These are phyloP conservation scores for Willaertia magna DNA, from an alignment of 208 protist genomes.

Conservation along the genomic window DNA sequence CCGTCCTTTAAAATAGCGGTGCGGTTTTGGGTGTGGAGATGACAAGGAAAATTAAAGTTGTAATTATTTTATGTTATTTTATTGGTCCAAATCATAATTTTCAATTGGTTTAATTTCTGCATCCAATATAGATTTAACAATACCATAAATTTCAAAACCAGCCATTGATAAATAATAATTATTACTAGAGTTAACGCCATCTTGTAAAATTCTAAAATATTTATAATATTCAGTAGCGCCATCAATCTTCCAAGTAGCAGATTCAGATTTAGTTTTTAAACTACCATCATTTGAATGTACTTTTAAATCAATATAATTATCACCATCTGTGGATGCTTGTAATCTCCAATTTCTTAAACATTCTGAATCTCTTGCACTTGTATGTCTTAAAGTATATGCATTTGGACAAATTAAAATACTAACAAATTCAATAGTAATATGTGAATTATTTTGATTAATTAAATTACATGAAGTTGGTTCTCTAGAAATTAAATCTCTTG, in stretches of 20 bases:
- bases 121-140: background rate
- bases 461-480: background rate
- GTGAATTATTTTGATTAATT: background rate
- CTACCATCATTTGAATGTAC: background rate
- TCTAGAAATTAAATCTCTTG: background rate
- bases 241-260: background rate
- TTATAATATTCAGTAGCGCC: background rate
- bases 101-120: too few species aligned
- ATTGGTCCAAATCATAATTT: too few species aligned
- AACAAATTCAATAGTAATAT: background rate
- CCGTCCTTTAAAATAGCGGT: too few species aligned
- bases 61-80: too few species aligned
- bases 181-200: background rate
- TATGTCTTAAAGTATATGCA: background rate
- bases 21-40: too few species aligned
- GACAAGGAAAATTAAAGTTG: too few species aligned
- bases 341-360: background rate
- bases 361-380: background rate
- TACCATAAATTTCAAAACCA: constrained; percentile 12
- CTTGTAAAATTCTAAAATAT: constrained; percentile 3
- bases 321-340: background rate
- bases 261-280: background rate
- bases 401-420: background rate
- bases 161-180: background rate
- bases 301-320: background rate